Conservation (phyloP, 768 basidiomycete species). For the Lactifluus piperatus region DNA sequence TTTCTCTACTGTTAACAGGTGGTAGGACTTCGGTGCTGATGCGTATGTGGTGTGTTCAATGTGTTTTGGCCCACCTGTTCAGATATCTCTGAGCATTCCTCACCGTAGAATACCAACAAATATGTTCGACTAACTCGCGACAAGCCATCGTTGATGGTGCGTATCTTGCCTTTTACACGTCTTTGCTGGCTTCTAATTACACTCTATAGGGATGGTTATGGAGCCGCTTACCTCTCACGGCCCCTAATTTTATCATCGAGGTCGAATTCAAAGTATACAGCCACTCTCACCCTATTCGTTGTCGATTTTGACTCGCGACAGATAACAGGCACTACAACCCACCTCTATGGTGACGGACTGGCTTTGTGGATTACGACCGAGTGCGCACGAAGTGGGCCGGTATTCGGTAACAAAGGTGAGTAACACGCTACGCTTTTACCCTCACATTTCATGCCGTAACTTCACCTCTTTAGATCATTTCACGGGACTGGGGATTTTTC, state of each 20-base stretch:
- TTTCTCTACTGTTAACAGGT: slow-evolving; percentile 36
- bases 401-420: slow-evolving; percentile 83
- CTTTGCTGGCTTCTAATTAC: background rate
- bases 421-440: background rate
- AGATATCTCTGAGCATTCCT: background rate
- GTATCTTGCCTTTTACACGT: background rate
- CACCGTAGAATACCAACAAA: slow-evolving; percentile 82
- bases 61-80: slow-evolving; percentile 13
- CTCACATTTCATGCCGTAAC: background rate
- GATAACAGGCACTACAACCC: slow-evolving; percentile 64
- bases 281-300: background rate
- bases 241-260: slow-evolving; percentile 78
- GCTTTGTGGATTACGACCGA: slow-evolving; percentile 89
- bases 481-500: slow-evolving; percentile 81
- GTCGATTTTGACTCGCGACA: slow-evolving; percentile 23
- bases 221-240: slow-evolving; percentile 81
- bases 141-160: slow-evolving; percentile 72
- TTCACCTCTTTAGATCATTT: slow-evolving; percentile 57
- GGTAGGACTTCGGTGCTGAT: slow-evolving; percentile 98
- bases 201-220: slow-evolving; percentile 81
- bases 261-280: slow-evolving; percentile 80
- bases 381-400: slow-evolving; percentile 74
- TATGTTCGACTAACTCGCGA: slow-evolving; percentile 81
- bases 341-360: slow-evolving; percentile 84
- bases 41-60: slow-evolving; percentile 61